Evolutionary conservation across 2,329 filamentous ascomycete genomes (phyloP).

Genomic region (Paraphaeosphaeria minitans): DNA sequence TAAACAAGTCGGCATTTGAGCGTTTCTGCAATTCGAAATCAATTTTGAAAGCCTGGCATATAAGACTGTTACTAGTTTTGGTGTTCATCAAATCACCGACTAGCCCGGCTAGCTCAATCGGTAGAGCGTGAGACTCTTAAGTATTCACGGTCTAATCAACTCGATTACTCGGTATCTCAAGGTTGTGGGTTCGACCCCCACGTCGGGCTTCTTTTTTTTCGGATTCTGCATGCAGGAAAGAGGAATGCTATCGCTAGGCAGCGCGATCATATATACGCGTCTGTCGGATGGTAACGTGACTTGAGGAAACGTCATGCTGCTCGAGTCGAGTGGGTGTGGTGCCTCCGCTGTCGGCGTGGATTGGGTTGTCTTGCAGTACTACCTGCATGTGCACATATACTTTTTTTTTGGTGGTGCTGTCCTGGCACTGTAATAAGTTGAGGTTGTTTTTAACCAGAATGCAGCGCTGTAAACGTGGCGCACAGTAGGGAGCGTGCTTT

Average conservation of each 20-base stretch:
- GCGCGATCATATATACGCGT: background rate
- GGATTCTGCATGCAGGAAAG: background rate
- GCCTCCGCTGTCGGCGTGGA: background rate
- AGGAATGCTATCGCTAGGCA: background rate
- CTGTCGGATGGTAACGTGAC: background rate
- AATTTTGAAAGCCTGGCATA: background rate
- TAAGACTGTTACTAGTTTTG: background rate
- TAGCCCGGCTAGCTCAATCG: constrained; percentile 39
- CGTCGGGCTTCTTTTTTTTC: constrained; percentile 7
- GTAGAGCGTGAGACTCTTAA: constrained; percentile 37
- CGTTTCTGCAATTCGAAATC: background rate
- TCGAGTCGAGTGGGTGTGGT: background rate
- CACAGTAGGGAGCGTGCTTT: too few species aligned
- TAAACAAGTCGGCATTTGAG: background rate
- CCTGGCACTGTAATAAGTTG: too few species aligned
- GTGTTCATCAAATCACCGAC: constrained; percentile 2
- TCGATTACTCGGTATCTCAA: constrained; percentile 4
- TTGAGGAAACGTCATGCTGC: background rate
- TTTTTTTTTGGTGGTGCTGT: too few species aligned
- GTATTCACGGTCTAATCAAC: constrained; percentile 7
- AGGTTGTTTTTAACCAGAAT: too few species aligned
- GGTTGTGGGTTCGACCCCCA: constrained; percentile 8
- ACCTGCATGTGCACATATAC: too few species aligned
- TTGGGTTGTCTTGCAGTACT: background rate
- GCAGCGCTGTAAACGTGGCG: too few species aligned